phyloP scores from a whole-genome alignment of 169 alveolate species.

The Babesia sp. region DNA sequence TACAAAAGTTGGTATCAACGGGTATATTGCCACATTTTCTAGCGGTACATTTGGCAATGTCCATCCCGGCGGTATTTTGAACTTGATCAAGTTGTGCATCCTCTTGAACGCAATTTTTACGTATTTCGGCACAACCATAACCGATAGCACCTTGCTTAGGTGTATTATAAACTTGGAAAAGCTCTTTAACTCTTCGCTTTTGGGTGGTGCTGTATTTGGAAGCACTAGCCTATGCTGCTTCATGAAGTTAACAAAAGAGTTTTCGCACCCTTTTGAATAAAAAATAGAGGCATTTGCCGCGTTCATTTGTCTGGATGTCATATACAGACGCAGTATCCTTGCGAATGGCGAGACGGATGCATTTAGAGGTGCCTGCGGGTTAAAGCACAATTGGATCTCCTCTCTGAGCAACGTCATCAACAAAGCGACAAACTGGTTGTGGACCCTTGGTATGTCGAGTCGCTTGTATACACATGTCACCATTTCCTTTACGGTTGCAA shows the following conservation, averaged over 20 bases:
- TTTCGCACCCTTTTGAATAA: conserved; percentile 17
- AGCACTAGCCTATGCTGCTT: conserved; percentile 3
- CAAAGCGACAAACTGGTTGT: conserved; percentile 51
- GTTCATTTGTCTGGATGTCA: conserved; percentile 6
- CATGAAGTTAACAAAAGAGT: conserved; percentile 25
- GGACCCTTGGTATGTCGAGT: conserved; percentile 36
- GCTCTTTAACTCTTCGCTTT: conserved; percentile 15
- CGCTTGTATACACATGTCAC: conserved; percentile 27
- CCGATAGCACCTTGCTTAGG: conserved; percentile 20
- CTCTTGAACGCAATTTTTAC: conserved; percentile 35
- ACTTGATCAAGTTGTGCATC: conserved; percentile 57
- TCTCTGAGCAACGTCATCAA: conserved; percentile 51
- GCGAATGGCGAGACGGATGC: conserved; percentile 61
- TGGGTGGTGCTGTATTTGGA: conserved; percentile 17
- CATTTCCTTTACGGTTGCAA: conserved; percentile 27
- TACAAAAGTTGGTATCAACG: conserved; percentile 61
- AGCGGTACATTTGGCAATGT: conserved; percentile 50
- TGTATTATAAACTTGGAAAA: conserved; percentile 44
- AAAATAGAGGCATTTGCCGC: conserved; percentile 39
- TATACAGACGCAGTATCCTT: conserved; percentile 33
- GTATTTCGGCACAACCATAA: conserved; percentile 13
- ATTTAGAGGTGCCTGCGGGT: conserved; percentile 51
- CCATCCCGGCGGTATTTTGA: conserved; percentile 58
- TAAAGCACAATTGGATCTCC: conserved; percentile 50
- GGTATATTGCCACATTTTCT: conserved; percentile 59